These are phyloP conservation scores for Aechmea fasciata DNA, from an alignment of 176 grass and related monocot species.

Conservation along the genomic window DNA sequence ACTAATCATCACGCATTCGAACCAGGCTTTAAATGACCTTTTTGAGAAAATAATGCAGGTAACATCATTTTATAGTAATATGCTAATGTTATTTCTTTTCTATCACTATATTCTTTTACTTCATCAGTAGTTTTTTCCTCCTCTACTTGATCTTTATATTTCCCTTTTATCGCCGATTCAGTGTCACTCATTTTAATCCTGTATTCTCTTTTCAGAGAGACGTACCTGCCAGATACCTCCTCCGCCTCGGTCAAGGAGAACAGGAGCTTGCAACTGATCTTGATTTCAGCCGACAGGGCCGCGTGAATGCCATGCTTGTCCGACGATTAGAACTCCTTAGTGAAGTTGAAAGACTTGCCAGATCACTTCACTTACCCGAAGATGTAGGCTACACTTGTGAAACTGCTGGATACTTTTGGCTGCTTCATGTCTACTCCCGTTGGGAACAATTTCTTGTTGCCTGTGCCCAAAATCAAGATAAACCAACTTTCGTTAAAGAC, in stretches of 20 bases:
- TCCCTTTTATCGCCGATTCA: not conserved
- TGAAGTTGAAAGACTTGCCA: conserved; percentile 83
- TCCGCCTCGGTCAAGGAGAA: conserved; percentile 93
- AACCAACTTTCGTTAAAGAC: conserved; percentile 59
- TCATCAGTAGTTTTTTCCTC: not conserved
- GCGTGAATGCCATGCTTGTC: conserved; percentile 94
- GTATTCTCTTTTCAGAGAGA: conserved; percentile 56
- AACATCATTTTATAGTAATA: conserved; percentile 7
- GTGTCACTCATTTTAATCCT: not conserved
- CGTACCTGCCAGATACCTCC: conserved; percentile 96
- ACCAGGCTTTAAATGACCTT: conserved; percentile 96
- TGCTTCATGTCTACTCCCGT: conserved; percentile 85
- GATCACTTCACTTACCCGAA: conserved; percentile 71
- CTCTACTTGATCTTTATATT: not conserved
- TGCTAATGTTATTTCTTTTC: conserved; percentile 1
- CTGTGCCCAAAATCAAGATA: conserved; percentile 63
- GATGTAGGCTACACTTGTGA: conserved; percentile 91
- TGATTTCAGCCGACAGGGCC: conserved; percentile 98
- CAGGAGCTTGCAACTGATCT: conserved; percentile 98
- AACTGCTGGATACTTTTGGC: conserved; percentile 95
- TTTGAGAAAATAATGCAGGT: conserved; percentile 99
- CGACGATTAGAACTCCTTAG: conserved; percentile 67
- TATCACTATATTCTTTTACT: not conserved
- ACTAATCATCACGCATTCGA: conserved; percentile 96
- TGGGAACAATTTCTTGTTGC: conserved; percentile 89